Conservation (phyloP, 768 basidiomycete genomes). For the Goffeauzyma gilvescens region DNA sequence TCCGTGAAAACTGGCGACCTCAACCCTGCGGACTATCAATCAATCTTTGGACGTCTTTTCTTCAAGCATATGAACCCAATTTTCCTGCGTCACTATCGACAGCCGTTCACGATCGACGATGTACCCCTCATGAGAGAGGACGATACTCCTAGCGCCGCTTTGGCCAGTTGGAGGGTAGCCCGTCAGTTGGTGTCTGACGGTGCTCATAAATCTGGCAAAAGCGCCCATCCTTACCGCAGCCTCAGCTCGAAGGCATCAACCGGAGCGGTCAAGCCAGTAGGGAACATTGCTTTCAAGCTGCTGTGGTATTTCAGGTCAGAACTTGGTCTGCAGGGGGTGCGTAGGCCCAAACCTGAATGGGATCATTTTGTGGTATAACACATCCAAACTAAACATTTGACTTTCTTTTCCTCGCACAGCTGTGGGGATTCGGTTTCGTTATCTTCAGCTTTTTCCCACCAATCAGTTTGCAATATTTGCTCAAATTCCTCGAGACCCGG, state of each 20-base stretch:
- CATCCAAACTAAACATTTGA: no score
- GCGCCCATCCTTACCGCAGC: no score
- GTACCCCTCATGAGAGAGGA: slow-evolving; percentile 28
- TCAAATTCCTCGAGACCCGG: slow-evolving; percentile 29
- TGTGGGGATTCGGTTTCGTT: slow-evolving; percentile 23
- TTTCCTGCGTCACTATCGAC: slow-evolving; percentile 21
- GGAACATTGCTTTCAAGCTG: slow-evolving; percentile 18
- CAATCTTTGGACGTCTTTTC: slow-evolving; percentile 17
- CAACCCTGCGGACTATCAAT: background rate
- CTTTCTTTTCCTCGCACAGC: no score
- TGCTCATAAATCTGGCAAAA: slow-evolving; percentile 12
- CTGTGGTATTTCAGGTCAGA: slow-evolving; percentile 21
- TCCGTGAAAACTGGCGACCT: slow-evolving; percentile 23
- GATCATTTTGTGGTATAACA: no score
- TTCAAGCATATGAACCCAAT: slow-evolving; percentile 24
- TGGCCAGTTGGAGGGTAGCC: slow-evolving; percentile 20
- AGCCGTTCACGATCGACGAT: slow-evolving; percentile 19
- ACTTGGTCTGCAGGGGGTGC: slow-evolving; percentile 17
- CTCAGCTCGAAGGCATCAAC: no score
- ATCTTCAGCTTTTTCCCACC: slow-evolving; percentile 32
- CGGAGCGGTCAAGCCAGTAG: no score
- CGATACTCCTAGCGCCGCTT: slow-evolving; percentile 17
- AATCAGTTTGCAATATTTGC: slow-evolving; percentile 30
- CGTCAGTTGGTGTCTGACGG: background rate
- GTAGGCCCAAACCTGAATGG: no score